Percentiles rank a stretch among this genome's conserved stretches.
Evolutionary conservation across 257 asterid species (phyloP).

Genomic region (Verbascum thapsus): DNA sequence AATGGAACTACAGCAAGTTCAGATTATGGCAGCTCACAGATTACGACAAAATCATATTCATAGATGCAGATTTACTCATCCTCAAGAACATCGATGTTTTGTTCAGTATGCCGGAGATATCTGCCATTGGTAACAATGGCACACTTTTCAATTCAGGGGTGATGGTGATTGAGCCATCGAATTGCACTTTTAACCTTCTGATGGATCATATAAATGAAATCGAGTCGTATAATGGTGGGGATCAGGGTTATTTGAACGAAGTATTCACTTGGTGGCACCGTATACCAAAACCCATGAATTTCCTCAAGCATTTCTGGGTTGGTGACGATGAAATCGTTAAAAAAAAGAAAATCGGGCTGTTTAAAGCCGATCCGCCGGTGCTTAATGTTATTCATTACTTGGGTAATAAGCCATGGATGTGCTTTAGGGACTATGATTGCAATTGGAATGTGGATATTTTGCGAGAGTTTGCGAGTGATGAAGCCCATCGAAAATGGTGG

Average conservation of each 20-base stretch:
- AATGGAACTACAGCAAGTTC: slow-evolving; percentile 96
- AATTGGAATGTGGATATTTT: slow-evolving; percentile 84
- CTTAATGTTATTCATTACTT: slow-evolving; percentile 81
- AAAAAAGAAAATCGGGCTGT: slow-evolving; percentile 54
- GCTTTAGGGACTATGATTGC: slow-evolving; percentile 84
- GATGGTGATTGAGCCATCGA: slow-evolving; percentile 91
- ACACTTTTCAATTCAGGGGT: slow-evolving; percentile 89
- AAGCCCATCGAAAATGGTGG: slow-evolving; percentile 89
- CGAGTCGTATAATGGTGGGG: slow-evolving; percentile 93
- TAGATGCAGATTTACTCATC: slow-evolving; percentile 79
- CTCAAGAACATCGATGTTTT: slow-evolving; percentile 80
- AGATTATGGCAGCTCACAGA: slow-evolving; percentile 90
- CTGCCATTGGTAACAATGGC: slow-evolving; percentile 92
- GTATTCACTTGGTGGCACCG: slow-evolving; percentile 94
- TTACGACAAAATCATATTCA: slow-evolving; percentile 76
- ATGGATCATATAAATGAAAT: slow-evolving; percentile 84
- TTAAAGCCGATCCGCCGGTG: slow-evolving; percentile 73
- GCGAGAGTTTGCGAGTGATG: slow-evolving; percentile 83
- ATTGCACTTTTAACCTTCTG: slow-evolving; percentile 71
- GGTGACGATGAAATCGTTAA: slow-evolving; percentile 73
- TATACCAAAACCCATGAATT: slow-evolving; percentile 86
- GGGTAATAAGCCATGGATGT: slow-evolving; percentile 89
- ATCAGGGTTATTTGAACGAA: slow-evolving; percentile 84
- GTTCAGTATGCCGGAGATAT: slow-evolving; percentile 77
- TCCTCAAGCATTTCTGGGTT: slow-evolving; percentile 77